Base-by-base conservation (phyloP, 2,329 filamentous ascomycete species). In the Talaromyces islandicus region DNA sequence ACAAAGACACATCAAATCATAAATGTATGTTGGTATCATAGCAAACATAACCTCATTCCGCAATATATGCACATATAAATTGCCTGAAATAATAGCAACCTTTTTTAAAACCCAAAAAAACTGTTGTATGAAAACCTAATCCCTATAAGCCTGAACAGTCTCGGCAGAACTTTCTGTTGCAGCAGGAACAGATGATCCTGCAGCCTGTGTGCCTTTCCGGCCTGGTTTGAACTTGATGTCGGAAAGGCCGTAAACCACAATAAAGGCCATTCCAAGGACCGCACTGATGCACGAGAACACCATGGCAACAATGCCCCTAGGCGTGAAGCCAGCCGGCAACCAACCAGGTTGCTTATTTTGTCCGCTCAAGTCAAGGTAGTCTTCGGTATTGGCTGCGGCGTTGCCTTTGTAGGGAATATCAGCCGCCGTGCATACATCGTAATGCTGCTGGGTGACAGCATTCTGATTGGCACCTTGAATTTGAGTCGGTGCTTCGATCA, bases 281-380 rank as follows among this genome's bases (percentile, higher is more conserved):
- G 89, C 90, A 24, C 81, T 81, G 12, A 91, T 63, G 61, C 82
- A 83, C 70, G 88, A 91, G 69, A 92, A 90, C 3, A 87, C 85
- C 64, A 93, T 75, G 24, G 90, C 89, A 7, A 90, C 82, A 38
- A 89, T 88, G 4, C 90, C 90, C 30, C 82, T 80, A 0, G 84
- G 71, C 0, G 86, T 90, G 70, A 92, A 91, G 1, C 89, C 89
- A 2, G 76, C 79, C 0, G 88, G 88, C 14, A 92, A 70, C 41
- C 76, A 79, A 0, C 73, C 73, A 0, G 84, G 83, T 1, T 80
- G 78, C 46, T 68, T 73, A 61, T 85, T 86, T 71, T 88, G 77
- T 14, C 86, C 86, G 0, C 70, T 74, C 3, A 91, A 75, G 64
- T 93, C 83, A 0, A 89, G 73, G 6, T 85, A 76, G 66, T 92